These are phyloP conservation scores for Monilinia aucupariae DNA, from an alignment of 2,329 filamentous ascomycete species.

Conservation along the genomic window DNA sequence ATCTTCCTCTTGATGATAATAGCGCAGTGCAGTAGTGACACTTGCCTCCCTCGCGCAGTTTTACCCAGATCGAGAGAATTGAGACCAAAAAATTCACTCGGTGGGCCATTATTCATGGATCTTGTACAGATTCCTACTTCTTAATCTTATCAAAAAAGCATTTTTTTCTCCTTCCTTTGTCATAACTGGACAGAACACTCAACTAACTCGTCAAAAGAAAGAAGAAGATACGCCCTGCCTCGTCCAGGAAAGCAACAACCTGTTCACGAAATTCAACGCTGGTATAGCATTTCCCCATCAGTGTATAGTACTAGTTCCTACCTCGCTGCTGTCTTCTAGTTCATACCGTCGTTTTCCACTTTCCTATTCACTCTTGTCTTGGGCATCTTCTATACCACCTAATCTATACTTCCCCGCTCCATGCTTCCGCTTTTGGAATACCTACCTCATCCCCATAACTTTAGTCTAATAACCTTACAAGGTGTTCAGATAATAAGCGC, in stretches of 20 bases:
- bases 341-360: neutral
- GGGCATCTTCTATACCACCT: neutral
- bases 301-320: neutral
- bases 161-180: neutral
- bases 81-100: neutral
- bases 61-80: neutral
- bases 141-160: too few relatives aligned
- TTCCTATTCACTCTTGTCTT: neutral
- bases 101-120: neutral
- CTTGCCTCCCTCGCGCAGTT: neutral
- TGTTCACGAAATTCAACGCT: neutral
- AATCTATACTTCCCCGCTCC: neutral
- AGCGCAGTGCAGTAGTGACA: neutral
- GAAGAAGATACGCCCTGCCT: neutral
- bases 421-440: neutral
- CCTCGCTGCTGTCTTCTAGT: neutral
- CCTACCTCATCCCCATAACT: neutral
- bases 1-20: slow-evolving; percentile 1
- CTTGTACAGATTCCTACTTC: neutral
- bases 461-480: neutral
- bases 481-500: neutral
- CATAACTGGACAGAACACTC: neutral
- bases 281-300: neutral
- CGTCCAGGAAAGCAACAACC: neutral
- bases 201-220: neutral